phyloP scores from a whole-genome alignment of 2,329 filamentous ascomycete genomes.

The Botrytis elliptica region DNA sequence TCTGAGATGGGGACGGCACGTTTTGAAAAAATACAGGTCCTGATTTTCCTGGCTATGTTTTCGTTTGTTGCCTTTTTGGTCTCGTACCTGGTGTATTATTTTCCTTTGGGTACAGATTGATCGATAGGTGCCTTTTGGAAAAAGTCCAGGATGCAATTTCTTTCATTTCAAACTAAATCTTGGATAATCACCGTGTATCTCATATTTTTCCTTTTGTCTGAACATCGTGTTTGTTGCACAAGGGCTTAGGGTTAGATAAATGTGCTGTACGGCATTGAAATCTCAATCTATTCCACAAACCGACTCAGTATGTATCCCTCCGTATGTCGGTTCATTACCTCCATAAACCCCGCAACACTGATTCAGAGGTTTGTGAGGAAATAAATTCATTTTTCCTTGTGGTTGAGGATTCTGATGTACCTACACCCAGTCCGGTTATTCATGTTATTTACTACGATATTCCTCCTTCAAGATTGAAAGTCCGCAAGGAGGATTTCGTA shows the following conservation, averaged over 20 bases:
- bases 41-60: not conserved
- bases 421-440: not conserved
- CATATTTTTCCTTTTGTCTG: not conserved
- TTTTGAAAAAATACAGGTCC: not conserved
- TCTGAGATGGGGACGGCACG: not conserved
- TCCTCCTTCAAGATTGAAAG: no score
- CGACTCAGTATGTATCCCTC: not conserved
- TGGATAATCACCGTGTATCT: not conserved
- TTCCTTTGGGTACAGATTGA: not conserved
- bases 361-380: not conserved
- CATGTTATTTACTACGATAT: conserved; percentile 4
- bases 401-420: conserved; percentile 3
- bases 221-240: not conserved
- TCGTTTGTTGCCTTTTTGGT: not conserved
- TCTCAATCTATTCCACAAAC: not conserved
- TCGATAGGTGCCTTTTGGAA: not conserved
- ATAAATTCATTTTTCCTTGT: not conserved
- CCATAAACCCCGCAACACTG: not conserved
- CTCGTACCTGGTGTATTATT: not conserved
- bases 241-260: not conserved
- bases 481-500: not conserved
- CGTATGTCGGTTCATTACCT: not conserved
- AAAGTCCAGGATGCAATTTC: not conserved
- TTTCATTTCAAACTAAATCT: not conserved
- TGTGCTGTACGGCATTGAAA: not conserved